Evolutionary conservation across 768 basidiomycete genomes (phyloP).

Genomic region (Russula olivacea): DNA sequence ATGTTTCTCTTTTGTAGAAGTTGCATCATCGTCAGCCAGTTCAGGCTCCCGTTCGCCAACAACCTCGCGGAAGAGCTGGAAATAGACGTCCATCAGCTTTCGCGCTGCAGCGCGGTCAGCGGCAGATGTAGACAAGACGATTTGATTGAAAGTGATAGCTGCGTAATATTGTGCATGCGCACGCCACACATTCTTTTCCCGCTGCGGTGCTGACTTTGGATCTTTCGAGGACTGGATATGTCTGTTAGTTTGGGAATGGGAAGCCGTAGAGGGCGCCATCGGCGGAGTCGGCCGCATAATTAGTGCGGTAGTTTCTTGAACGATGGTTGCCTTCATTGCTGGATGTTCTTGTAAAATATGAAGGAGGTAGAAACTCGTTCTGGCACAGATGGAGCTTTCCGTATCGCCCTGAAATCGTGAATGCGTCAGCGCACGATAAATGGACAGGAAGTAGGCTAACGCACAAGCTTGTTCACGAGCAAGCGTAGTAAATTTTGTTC

Average conservation of each 20-base stretch:
- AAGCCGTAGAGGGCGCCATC: conserved; percentile 28
- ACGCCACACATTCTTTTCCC: conserved; percentile 44
- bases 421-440: conserved; percentile 1
- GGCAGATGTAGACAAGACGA: no score
- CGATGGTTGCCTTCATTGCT: conserved; percentile 84
- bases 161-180: conserved; percentile 87
- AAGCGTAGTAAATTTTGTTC: conserved; percentile 92
- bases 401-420: conserved; percentile 66
- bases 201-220: conserved; percentile 23
- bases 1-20: no score
- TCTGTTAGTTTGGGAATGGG: conserved; percentile 30
- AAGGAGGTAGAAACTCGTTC: conserved; percentile 79
- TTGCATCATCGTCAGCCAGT: conserved; percentile 16
- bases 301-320: conserved; percentile 78
- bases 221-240: conserved; percentile 51
- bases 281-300: conserved; percentile 58
- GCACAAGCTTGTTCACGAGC: conserved; percentile 88
- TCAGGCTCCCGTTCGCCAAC: conserved; percentile 34
- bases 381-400: conserved; percentile 81
- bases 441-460: conserved; percentile 27
- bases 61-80: no score
- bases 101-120: conserved; percentile 6
- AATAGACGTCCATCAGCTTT: conserved; percentile 31
- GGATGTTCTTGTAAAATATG: conserved; percentile 88
- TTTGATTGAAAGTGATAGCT: conserved; percentile 88